A percentile compares a stretch with the other conserved stretches of the same genome.
phyloP scores from a whole-genome alignment of 192 early-diverging fungal genomes.

The Coemansia sp. region DNA sequence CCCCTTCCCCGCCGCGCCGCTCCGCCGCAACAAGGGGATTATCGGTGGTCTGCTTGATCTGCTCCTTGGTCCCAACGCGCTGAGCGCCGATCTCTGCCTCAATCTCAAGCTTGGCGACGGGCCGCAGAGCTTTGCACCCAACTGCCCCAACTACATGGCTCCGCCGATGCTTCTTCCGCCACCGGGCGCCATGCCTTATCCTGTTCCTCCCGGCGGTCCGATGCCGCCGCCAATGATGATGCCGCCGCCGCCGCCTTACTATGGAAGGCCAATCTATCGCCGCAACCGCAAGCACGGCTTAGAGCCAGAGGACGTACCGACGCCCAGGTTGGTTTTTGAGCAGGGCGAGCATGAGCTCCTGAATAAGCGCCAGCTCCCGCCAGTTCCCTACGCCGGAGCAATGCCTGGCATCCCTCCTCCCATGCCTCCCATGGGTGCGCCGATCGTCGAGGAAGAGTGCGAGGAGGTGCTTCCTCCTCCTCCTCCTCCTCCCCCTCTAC shows the following conservation, averaged over 20 bases:
- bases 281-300: constrained; percentile 3
- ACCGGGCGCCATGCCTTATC: constrained; percentile 26
- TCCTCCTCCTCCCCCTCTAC: constrained; percentile 8
- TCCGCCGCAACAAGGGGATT: constrained; percentile 44
- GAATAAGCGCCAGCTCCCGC: constrained; percentile 22
- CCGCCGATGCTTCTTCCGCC: constrained; percentile 42
- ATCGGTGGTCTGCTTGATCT: constrained; percentile 42
- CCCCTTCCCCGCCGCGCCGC: constrained; percentile 31
- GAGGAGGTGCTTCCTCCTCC: constrained; percentile 21
- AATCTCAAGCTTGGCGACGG: constrained; percentile 51
- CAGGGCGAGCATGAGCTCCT: not conserved
- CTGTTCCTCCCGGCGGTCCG: constrained; percentile 18
- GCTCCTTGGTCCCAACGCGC: constrained; percentile 45
- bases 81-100: constrained; percentile 43
- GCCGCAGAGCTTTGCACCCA: constrained; percentile 45
- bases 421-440: constrained; percentile 2
- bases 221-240: constrained; percentile 15
- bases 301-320: not conserved
- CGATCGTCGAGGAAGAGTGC: constrained; percentile 26
- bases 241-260: constrained; percentile 9
- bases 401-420: constrained; percentile 4
- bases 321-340: constrained; percentile 27
- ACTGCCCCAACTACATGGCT: constrained; percentile 42
- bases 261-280: constrained; percentile 17
- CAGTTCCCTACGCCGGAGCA: constrained; percentile 17